Evolutionary conservation across 306 rosid genomes (phyloP).

Genomic region (Inga laurina): DNA sequence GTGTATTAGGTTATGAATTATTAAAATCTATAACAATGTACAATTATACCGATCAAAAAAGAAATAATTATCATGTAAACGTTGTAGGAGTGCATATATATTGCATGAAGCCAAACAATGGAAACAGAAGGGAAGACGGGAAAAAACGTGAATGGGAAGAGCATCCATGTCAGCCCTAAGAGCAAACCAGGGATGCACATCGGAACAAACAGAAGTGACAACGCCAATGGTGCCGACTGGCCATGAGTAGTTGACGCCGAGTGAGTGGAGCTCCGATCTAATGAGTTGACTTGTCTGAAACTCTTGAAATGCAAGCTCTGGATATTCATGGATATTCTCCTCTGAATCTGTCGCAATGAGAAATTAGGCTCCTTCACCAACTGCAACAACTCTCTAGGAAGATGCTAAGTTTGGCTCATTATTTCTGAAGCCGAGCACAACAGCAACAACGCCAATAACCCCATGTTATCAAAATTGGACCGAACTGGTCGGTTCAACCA

Average conservation of each 20-base stretch:
- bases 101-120: no score
- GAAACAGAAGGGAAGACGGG: not conserved
- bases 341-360: slow-evolving; percentile 22
- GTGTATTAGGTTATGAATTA: no score
- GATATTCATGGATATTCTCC: slow-evolving; percentile 62
- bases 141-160: slow-evolving; percentile 39
- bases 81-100: no score
- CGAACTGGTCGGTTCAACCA: no score
- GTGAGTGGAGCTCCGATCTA: slow-evolving; percentile 54
- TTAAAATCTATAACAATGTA: no score
- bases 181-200: slow-evolving; percentile 56
- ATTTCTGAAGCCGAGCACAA: no score
- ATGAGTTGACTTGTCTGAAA: slow-evolving; percentile 49
- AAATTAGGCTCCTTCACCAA: slow-evolving; percentile 49
- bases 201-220: slow-evolving; percentile 54
- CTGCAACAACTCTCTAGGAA: slow-evolving; percentile 33
- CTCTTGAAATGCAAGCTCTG: slow-evolving; percentile 63
- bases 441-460: no score
- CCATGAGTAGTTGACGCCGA: slow-evolving; percentile 52
- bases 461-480: no score
- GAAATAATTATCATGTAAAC: no score
- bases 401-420: no score
- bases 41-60: no score
- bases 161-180: slow-evolving; percentile 71
- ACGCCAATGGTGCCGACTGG: slow-evolving; percentile 58